Conservation (phyloP, 495 filamentous ascomycete genomes). For the Tuber magnatum region DNA sequence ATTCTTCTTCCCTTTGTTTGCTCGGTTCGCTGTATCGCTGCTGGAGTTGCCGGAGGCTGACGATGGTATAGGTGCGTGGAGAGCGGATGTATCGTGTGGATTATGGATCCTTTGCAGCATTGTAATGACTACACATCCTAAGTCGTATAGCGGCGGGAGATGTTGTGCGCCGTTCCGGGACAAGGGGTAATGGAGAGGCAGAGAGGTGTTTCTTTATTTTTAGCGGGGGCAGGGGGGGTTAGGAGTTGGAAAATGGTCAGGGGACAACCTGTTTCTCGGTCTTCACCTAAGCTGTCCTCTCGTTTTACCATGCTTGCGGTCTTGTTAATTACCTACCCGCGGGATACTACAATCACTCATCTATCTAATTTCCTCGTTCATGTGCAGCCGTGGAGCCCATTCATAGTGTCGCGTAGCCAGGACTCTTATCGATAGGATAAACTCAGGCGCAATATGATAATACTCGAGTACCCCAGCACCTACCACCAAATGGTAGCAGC, state of each 20-base stretch:
- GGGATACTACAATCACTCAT: background rate
- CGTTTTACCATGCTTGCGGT: background rate
- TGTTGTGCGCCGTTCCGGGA: background rate
- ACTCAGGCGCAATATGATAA: background rate
- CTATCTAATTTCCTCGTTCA: background rate
- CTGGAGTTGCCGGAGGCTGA: slow-evolving; percentile 1
- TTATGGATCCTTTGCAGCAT: slow-evolving; percentile 18
- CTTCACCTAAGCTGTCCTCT: background rate
- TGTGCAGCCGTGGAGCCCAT: background rate
- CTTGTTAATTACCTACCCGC: background rate
- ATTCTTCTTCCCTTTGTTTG: background rate
- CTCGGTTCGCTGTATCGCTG: background rate
- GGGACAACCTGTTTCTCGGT: background rate
- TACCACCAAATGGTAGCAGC: no score
- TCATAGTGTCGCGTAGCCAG: background rate
- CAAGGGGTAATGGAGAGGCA: no score
- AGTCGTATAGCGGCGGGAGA: background rate
- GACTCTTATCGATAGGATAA: background rate
- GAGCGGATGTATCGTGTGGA: slow-evolving; percentile 10
- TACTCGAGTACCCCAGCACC: no score
- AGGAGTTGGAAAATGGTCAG: background rate
- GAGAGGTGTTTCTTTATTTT: no score
- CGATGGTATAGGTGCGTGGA: slow-evolving; percentile 10
- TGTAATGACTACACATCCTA: background rate
- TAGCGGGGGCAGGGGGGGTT: background rate